Base-by-base conservation (phyloP, 768 basidiomycete genomes). In the Podaxis mareebaensis region DNA sequence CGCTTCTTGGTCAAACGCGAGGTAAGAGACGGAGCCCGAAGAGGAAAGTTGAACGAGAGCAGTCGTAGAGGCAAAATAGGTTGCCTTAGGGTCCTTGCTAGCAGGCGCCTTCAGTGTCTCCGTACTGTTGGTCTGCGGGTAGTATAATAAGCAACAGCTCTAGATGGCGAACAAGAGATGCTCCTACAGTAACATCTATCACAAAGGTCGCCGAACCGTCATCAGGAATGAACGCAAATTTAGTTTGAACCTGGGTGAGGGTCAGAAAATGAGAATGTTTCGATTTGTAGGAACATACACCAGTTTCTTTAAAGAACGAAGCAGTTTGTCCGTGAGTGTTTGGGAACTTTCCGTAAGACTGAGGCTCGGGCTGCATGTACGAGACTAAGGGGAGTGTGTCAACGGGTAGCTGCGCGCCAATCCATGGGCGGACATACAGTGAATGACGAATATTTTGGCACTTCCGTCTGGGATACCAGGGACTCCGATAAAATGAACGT, bases 181-280 rank as follows among this genome's bases (percentile, higher is more conserved):
- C 42, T 62, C 68, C 24, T 73, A 86, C 85, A 74, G 85, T 81
- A 52, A 89, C 87, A 68, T 91, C 87, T 68, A 91, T 78, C 40
- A 93, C 81, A 68, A 90, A 93, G 24, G 88, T 85, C 38, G 80
- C 79, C 17, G 88, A 88, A 61, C 83, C 84, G 69, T 92, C 90
- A 70, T 86, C 81, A 24, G 92, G 92, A 61, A 93, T 80, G 75
- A 86, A 94, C 2, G 88, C 88, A 72, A 92, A 89, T 71, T 89
- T 84, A 65, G 87, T 79, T 69, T 90, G 90, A 22, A 88, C 85
- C 84, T 88, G 57, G 10, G 53, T 10, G 52, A 24, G 4, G 24
- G 53, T 55, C 44, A 42, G 38, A 24, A 10, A 52, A 33, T n/a
- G 20, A 61, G 33, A 26, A 36, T 17, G 38, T 46, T 66, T 52